Evolutionary conservation across 495 filamentous ascomycete genomes (phyloP).

Genomic region (Pyrenula aspistea): DNA sequence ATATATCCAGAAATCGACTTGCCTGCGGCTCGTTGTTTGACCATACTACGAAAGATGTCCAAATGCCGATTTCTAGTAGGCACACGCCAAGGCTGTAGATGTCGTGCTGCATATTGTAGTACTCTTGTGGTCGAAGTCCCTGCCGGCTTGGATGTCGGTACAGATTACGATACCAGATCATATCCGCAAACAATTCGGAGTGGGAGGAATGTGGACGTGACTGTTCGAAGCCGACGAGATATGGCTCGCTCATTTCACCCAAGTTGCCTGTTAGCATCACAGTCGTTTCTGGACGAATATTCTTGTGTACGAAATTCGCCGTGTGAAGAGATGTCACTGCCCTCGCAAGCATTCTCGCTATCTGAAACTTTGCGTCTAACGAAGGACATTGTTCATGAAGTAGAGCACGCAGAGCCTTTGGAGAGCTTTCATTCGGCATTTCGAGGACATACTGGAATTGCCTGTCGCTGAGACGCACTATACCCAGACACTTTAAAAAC

Average conservation of each 20-base stretch:
- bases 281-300: slow-evolving; percentile 30
- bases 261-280: slow-evolving; percentile 13
- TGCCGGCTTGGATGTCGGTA: slow-evolving; percentile 28
- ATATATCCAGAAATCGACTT: not conserved
- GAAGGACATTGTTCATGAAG: not conserved
- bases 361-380: slow-evolving; percentile 4
- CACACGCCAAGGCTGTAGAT: slow-evolving; percentile 37
- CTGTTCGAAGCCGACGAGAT: slow-evolving; percentile 29
- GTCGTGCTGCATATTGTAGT: slow-evolving; percentile 32
- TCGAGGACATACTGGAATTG: not conserved
- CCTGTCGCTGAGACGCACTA: not conserved
- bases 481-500: not conserved
- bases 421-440: not conserved
- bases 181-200: too few species aligned
- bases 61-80: slow-evolving; percentile 30
- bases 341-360: slow-evolving; percentile 21
- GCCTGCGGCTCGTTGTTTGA: not conserved
- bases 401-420: not conserved
- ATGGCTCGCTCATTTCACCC: slow-evolving; percentile 13
- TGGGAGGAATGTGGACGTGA: too few species aligned
- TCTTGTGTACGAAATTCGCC: slow-evolving; percentile 32
- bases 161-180: too few species aligned
- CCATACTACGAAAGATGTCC: slow-evolving; percentile 21
- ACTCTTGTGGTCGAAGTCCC: slow-evolving; percentile 17
- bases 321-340: slow-evolving; percentile 28